Conservation (phyloP, 495 filamentous ascomycete species). For the Hypoxylon fragiforme region DNA sequence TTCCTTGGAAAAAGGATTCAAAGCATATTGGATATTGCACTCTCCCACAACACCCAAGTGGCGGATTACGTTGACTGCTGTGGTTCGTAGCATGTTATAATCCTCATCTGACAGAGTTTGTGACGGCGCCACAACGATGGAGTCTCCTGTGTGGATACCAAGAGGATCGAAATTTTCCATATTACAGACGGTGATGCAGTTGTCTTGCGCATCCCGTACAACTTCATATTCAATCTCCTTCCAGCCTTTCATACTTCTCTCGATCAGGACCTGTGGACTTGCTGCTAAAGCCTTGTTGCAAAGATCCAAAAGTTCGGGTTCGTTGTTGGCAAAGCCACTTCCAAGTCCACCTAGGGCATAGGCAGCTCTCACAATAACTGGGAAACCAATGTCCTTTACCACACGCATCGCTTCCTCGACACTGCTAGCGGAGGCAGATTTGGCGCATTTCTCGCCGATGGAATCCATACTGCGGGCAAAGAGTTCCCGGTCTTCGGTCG, state of each 20-base stretch:
- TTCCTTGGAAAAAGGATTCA: constrained; percentile 95
- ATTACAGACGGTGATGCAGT: constrained; percentile 99
- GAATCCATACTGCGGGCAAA: constrained; percentile 98
- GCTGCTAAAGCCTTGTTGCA: constrained; percentile 94
- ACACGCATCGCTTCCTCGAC: constrained; percentile 82
- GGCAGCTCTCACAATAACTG: constrained; percentile 94
- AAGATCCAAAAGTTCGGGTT: constrained; percentile 83
- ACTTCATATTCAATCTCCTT: constrained; percentile 99
- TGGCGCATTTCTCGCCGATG: constrained; percentile 96
- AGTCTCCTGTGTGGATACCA: constrained; percentile 97
- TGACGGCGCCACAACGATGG: constrained; percentile 95
- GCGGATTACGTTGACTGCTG: constrained; percentile 97
- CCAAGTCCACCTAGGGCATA: constrained; percentile 95
- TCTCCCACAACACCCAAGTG: constrained; percentile 97
- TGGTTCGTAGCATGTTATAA: constrained; percentile 98
- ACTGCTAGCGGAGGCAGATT: constrained; percentile 87
- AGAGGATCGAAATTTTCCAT: constrained; percentile 99
- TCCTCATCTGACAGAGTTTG: constrained; percentile 97
- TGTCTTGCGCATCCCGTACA: constrained; percentile 92
- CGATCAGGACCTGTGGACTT: constrained; percentile 93
- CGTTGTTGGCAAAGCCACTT: constrained; percentile 92
- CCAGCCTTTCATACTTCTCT: constrained; percentile 99
- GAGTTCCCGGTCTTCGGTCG: constrained; percentile 94
- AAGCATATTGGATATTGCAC: constrained; percentile 98
- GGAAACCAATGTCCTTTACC: constrained; percentile 88